Base-by-base conservation (phyloP, 345 rosid species). In the Dipteronia dyeriana region DNA sequence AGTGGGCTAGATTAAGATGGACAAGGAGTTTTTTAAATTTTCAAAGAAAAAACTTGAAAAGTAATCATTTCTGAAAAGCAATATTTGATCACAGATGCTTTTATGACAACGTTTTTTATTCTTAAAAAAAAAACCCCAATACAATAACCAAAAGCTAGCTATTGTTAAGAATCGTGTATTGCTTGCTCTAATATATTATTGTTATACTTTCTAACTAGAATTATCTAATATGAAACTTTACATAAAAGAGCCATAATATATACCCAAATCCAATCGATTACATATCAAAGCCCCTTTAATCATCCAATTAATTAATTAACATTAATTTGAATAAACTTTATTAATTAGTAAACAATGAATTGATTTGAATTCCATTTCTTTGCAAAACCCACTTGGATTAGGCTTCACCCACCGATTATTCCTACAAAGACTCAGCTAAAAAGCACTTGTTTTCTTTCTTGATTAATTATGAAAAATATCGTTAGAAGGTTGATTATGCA, bases 401-500 rank as follows among this genome's bases (percentile, higher is more conserved):
- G 80, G 53, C 85, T 84, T 82, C 73, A 53, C 53, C 80, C 3
- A 51, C 73, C 72, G 76, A 79, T 80, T 79, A 80, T 83, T 79
- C 80, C 78, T 72, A 84, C n/a, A 59, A 68, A 70, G 41, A 43
- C 71, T 63, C 65, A 69, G 47, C 78, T 65, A 74, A 75, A 71
- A 71, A 69, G 56, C 80, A 74, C 61, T 78, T 70, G 64, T 59
- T 60, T 75, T 66, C 31, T 75, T 57, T 19, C 2, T 57, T 57
- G 20, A 57, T n/a, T 25, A 56, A 19, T 31, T 31, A 11, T 39
- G 29, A 65, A 53, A 70, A 31, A 51, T 25, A 47, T 47, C 25
- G 10, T 13, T 60, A 71, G 41, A 12, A 78, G 53, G 62, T 71
- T 34, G 74, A 78, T 64, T 79, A 78, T 77, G 83, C 87, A 85